Evolutionary conservation across 768 basidiomycete genomes (phyloP).

Genomic region (Podaxis sp.): DNA sequence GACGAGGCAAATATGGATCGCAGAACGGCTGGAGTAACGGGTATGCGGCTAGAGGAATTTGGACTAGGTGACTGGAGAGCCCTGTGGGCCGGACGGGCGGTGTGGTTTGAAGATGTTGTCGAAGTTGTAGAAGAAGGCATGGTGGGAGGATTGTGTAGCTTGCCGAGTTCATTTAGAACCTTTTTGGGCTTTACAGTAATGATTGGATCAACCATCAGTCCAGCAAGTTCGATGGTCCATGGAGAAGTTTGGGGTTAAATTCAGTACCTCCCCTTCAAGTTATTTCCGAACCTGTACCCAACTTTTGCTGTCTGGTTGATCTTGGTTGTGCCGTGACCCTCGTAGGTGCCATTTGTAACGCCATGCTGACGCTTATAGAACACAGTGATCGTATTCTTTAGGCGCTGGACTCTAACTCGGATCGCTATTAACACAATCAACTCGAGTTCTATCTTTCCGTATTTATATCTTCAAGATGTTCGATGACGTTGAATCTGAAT

Average conservation of each 20-base stretch:
- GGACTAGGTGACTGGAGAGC: conserved; percentile 27
- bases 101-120: conserved; percentile 49
- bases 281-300: not conserved
- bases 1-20: conserved; percentile 87
- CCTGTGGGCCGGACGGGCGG: conserved; percentile 35
- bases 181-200: not conserved
- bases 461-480: conserved; percentile 16
- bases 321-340: not conserved
- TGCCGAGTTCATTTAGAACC: not conserved
- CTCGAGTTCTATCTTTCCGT: not conserved
- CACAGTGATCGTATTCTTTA: not conserved
- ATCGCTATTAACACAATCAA: not conserved
- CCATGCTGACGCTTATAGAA: not conserved
- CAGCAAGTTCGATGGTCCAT: too few relatives aligned
- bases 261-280: not conserved
- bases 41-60: conserved; percentile 60
- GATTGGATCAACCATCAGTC: conserved; percentile 12
- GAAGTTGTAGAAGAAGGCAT: conserved; percentile 44
- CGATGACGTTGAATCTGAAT: conserved; percentile 28
- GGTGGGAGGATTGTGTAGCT: conserved; percentile 18
- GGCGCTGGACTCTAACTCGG: not conserved
- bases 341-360: not conserved
- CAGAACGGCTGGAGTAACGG: conserved; percentile 79
- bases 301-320: not conserved
- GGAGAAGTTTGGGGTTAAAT: not conserved